Percentiles rank a stretch among this genome's conserved stretches.
Conservation (phyloP, 192 early-diverging fungal species). For the Funneliformis geosporum region DNA sequence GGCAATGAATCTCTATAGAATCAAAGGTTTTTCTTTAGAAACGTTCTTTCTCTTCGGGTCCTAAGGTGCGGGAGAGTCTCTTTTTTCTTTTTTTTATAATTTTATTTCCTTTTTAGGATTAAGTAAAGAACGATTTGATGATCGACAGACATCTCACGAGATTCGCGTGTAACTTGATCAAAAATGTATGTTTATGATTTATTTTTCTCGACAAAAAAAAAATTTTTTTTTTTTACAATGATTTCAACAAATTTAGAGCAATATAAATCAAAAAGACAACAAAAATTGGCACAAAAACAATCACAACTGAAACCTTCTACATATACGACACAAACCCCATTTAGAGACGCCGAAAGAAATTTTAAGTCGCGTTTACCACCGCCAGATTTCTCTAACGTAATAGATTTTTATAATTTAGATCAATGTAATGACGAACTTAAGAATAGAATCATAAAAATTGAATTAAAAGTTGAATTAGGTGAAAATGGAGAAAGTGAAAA, state of each 20-base stretch:
- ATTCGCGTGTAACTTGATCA: too few relatives aligned
- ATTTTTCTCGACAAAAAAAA: too few relatives aligned
- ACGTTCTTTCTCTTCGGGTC: too few relatives aligned
- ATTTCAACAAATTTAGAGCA: neutral
- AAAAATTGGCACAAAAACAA: conserved; percentile 26
- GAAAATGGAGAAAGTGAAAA: neutral
- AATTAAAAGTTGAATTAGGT: conserved; percentile 36
- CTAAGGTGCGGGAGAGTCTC: too few relatives aligned
- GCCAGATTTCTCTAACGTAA: conserved; percentile 54
- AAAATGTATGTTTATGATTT: too few relatives aligned
- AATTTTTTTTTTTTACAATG: neutral
- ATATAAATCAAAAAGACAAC: conserved; percentile 19
- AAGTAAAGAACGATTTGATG: too few relatives aligned
- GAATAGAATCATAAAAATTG: conserved; percentile 35
- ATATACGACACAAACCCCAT: conserved; percentile 60
- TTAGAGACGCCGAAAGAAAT: conserved; percentile 66
- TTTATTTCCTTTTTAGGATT: too few relatives aligned
- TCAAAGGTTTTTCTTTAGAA: too few relatives aligned
- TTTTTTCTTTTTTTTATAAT: too few relatives aligned
- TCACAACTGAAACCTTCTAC: neutral
- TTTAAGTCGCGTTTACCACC: conserved; percentile 54
- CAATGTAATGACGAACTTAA: conserved; percentile 13
- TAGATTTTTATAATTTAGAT: conserved; percentile 55
- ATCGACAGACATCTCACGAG: too few relatives aligned
- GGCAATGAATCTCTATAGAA: too few relatives aligned